Base-by-base conservation (phyloP, 2,329 filamentous ascomycete genomes). In the Ophiostoma sp. region DNA sequence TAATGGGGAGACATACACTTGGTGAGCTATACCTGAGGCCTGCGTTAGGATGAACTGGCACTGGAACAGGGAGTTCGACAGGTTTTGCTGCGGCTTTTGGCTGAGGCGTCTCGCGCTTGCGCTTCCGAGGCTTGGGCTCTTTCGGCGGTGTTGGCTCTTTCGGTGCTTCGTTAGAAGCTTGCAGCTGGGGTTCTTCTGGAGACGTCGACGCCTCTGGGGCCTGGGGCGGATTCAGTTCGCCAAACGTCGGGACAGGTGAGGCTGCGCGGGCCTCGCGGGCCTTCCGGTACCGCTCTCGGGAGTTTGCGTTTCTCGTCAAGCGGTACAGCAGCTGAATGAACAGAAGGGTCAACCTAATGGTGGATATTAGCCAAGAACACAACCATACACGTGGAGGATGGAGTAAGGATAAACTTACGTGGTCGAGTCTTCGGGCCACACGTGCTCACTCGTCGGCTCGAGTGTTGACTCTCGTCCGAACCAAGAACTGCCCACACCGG, bases 361-460 rank as follows among this genome's bases (percentile, higher is more conserved):
- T 48, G 42, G 42, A 19, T 19, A 48, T 61, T 39, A 61, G 57
- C 31, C 6, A 22, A n/a, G 31, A 39, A n/a, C 7, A 9, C 9
- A 19, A 22, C 1, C 7, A 11, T 8, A 33, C 57, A 39, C 31
- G 57, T 61, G 57, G 19, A 28, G 5, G 25, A 4, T 1, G 28
- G 17, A n/a, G 8, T 12, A 42, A 4, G 19, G 17, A n/a, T 12
- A 22, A 31, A 61, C 31, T 61, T 39, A 36, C 50, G 25, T 57
- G 0, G 76, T 77, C 36, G 76, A 77, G 15, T 76, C 73, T 25
- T 75, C 71, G 0, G 76, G 76, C 76, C 76, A 77, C 22, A 73
- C 25, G 25, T 71, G 66, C 25, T 36, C 45, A 72, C 74, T 75
- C 17, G 22, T 48, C 2, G 71, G 63, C 28, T 39, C 39, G 1